Base-by-base conservation (phyloP, 371 early-diverging fungal species). In the Umbelopsis sp. region DNA sequence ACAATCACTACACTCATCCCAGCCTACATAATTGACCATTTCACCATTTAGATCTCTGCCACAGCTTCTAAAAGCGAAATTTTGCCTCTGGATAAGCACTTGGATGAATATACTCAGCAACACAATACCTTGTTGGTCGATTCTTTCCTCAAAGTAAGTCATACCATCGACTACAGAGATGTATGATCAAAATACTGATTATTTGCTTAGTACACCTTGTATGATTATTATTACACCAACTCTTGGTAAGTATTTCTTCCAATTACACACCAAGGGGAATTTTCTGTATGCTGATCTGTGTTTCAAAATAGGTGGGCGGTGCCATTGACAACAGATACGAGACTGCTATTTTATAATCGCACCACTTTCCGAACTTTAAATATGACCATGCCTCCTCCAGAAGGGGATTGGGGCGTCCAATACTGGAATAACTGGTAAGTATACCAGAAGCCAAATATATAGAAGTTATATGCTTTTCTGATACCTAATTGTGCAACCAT, bases 331-430 rank as follows among this genome's bases (percentile, higher is more conserved):
- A 48, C 66, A 6, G 66, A 65, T 9, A 65, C 51, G 4, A 37
- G 66, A 32, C 44, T 65, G 20, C 50, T 65, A 32, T 65, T 22
- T 50, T 65, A 65, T 18, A 65, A 65, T 46, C 37, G 50, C 22
- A 65, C 66, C 16, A 65, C 66, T 14, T 65, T 65, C 22, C 48
- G 41, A 10, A 37, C 44, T 22, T 32, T 65, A 3, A 51, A 51
- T n/a, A 37, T 65, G 66, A 46, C 50, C 9, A 48, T 37, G 48
- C 66, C 66, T 4, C 66, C 66, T n/a, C 66, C 66, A 18, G 48
- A 46, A 48, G 66, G 66, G 14, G 51, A 44, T 20, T 65, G 66
- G 66, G 66, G 66, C 18, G 44, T 20, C 12, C 50, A 65, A 10
- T 65, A 51, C 37, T 65, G 66, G 66, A 48, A 48, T 10, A 37